Percentiles rank a stretch among this genome's conserved stretches.
Evolutionary conservation across 768 basidiomycete genomes (phyloP).

Genomic region (Strobilomyces confusus): DNA sequence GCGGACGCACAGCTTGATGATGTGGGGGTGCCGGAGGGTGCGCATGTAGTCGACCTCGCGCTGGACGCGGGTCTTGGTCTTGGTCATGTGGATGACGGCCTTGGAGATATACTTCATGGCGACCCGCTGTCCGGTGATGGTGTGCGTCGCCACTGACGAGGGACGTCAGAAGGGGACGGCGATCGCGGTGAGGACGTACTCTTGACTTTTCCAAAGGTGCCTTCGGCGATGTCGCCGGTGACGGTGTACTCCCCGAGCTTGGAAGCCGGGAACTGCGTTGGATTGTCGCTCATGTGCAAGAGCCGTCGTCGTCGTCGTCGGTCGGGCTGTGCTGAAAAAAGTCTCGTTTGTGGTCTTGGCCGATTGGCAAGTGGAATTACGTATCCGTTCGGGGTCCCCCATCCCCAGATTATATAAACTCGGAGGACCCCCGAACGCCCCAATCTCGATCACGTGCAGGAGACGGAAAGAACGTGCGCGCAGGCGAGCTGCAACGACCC

Average conservation of each 20-base stretch:
- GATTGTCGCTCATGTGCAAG: conserved; percentile 26
- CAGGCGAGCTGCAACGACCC: background rate
- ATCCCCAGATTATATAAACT: conserved; percentile 17
- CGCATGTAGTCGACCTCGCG: conserved; percentile 98
- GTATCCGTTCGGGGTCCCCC: conserved; percentile 23
- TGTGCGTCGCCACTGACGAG: conserved; percentile 60
- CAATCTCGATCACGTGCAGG: conserved; percentile 15
- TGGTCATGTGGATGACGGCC: conserved; percentile 85
- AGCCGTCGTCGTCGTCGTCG: conserved; percentile 7
- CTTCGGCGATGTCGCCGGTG: conserved; percentile 85
- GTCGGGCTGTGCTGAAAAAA: conserved; percentile 21
- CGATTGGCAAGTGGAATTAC: conserved; percentile 19
- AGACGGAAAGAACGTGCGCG: background rate
- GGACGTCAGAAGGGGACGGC: conserved; percentile 9
- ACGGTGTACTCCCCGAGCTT: conserved; percentile 92
- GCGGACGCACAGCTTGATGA: conserved; percentile 81
- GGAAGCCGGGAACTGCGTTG: conserved; percentile 46
- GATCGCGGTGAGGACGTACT: conserved; percentile 54
- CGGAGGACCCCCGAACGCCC: conserved; percentile 3
- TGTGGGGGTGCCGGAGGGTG: conserved; percentile 90
- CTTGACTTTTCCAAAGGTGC: conserved; percentile 99
- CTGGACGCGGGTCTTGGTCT: conserved; percentile 88
- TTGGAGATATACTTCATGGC: conserved; percentile 98
- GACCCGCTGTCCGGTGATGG: conserved; percentile 90
- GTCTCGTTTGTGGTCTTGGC: conserved; percentile 19